Evolutionary conservation across 495 filamentous ascomycete genomes (phyloP).

Genomic region (Cryomyces antarcticus): DNA sequence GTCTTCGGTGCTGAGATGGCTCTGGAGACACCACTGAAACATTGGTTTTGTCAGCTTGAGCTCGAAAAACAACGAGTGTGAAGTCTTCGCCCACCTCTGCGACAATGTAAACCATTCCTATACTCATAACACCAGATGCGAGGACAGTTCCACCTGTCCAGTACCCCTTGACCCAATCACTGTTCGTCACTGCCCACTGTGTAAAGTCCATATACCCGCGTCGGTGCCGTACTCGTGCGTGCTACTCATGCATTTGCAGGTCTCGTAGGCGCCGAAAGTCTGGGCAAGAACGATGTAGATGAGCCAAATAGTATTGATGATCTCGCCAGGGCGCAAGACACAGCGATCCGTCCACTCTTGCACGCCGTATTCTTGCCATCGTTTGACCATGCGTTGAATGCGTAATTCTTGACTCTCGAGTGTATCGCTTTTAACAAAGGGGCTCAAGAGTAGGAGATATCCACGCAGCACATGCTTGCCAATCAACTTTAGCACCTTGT

Average conservation of each 20-base stretch:
- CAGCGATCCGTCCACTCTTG: conserved; percentile 8
- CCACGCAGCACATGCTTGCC: conserved; percentile 1
- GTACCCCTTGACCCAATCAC: conserved; percentile 7
- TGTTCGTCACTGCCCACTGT: conserved; percentile 6
- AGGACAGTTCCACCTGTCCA: conserved; percentile 18
- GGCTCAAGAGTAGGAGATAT: no score
- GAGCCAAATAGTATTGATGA: conserved; percentile 13
- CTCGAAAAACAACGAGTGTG: background rate
- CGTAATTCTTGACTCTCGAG: no score
- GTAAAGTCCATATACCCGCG: conserved; percentile 17
- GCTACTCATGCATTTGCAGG: conserved; percentile 13
- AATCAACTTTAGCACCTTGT: no score
- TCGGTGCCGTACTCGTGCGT: conserved; percentile 5
- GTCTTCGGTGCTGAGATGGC: conserved; percentile 13
- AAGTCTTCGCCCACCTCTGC: background rate
- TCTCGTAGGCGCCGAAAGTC: conserved; percentile 17
- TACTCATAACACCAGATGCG: conserved; percentile 12
- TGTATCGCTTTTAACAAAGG: no score
- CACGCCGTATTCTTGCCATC: background rate
- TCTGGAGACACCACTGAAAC: conserved; percentile 16
- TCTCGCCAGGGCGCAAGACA: conserved; percentile 12
- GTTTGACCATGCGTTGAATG: background rate
- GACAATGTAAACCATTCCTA: conserved; percentile 18
- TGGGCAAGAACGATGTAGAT: conserved; percentile 18
- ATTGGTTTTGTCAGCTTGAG: background rate